Percentiles rank a stretch among this genome's conserved stretches.
phyloP scores from a whole-genome alignment of 176 grass and related monocot species.

The Triticum urartu region DNA sequence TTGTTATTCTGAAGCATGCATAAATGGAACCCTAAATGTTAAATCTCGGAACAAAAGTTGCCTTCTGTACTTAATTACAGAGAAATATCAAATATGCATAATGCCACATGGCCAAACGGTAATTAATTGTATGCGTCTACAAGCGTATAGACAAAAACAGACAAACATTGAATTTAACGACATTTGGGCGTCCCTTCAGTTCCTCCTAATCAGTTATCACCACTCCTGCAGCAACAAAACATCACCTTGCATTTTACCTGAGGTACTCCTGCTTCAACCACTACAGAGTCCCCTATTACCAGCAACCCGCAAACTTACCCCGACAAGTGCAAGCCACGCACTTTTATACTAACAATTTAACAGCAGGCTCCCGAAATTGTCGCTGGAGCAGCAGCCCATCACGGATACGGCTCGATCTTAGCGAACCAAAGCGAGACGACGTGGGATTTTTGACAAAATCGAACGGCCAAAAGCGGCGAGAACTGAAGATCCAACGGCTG shows the following conservation, averaged over 20 bases:
- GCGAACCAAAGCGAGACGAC: no score
- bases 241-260: not conserved
- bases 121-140: not conserved
- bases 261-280: not conserved
- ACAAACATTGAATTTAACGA: not conserved
- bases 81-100: conserved; percentile 29
- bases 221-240: conserved; percentile 23
- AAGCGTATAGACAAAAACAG: not conserved
- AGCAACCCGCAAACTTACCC: conserved; percentile 8
- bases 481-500: no score
- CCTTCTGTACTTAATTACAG: conserved; percentile 1
- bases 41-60: not conserved
- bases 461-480: no score
- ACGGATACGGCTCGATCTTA: no score
- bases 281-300: conserved; percentile 2
- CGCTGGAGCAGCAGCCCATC: no score
- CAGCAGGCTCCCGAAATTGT: no score
- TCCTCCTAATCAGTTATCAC: not conserved
- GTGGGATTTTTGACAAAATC: no score
- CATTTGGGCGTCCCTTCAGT: not conserved
- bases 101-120: not conserved
- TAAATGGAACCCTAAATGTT: not conserved
- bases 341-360: not conserved
- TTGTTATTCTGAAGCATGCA: conserved; percentile 9
- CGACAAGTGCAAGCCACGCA: not conserved